Conservation (phyloP, 768 basidiomycete species). For the Goffeauzyma gilvescens region DNA sequence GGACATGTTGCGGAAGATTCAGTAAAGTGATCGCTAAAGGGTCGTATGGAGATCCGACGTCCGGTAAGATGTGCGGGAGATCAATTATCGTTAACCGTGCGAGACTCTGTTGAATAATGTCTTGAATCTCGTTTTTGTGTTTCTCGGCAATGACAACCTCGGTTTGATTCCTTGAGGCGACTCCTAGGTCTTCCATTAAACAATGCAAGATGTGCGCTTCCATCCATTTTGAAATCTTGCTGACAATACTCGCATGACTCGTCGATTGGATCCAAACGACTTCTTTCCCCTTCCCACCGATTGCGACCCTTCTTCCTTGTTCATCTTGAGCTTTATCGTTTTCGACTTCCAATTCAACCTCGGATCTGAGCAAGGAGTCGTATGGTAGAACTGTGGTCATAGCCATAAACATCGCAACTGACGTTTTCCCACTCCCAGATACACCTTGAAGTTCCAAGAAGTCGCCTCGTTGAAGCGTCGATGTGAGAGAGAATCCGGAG, state of each 20-base stretch:
- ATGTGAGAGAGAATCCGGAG: too few species aligned
- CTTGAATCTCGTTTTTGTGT: neutral
- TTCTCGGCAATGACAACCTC: neutral
- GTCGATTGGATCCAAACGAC: slow-evolving; percentile 1
- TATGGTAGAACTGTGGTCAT: slow-evolving; percentile 10
- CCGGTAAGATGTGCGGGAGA: too few species aligned
- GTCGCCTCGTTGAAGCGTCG: slow-evolving; percentile 9
- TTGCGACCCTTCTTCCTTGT: neutral
- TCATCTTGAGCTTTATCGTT: neutral
- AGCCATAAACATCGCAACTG: slow-evolving; percentile 3
- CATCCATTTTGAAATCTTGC: slow-evolving; percentile 1
- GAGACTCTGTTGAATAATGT: neutral
- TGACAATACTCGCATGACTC: neutral
- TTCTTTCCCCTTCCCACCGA: slow-evolving; percentile 1
- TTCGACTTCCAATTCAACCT: neutral
- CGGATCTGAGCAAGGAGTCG: neutral
- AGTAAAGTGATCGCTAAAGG: slow-evolving; percentile 1
- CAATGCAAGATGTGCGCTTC: neutral
- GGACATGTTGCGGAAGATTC: neutral
- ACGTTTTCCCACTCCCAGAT: slow-evolving; percentile 8
- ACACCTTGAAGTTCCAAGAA: slow-evolving; percentile 10
- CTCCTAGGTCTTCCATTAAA: neutral
- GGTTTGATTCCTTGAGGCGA: too few species aligned
- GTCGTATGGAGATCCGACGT: neutral
- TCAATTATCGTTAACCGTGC: too few species aligned